A percentile compares a stretch with the other conserved stretches of the same genome.
Conservation (phyloP, 2,329 filamentous ascomycete genomes). For the Paracamarosporium sp. region DNA sequence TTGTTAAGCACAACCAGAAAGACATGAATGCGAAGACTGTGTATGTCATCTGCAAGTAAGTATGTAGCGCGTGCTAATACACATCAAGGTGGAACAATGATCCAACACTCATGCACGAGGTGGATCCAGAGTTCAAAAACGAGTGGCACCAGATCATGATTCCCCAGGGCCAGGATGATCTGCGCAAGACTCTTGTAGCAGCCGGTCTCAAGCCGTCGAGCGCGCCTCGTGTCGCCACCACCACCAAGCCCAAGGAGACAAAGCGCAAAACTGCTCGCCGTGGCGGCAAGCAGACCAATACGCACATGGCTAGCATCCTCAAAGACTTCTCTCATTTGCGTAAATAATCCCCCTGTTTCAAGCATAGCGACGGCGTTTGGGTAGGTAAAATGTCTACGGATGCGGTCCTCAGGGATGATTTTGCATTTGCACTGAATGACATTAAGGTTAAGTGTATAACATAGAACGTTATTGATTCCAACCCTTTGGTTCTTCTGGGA, state of each 20-base stretch:
- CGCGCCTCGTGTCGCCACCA: constrained; percentile 71
- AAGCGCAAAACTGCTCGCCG: constrained; percentile 77
- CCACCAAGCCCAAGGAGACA: constrained; percentile 67
- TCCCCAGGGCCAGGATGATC: constrained; percentile 73
- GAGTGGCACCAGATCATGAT: constrained; percentile 85
- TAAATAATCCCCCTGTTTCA: constrained; percentile 32
- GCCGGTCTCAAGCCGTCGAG: constrained; percentile 85
- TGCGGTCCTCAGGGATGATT: not conserved
- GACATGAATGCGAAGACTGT: constrained; percentile 85
- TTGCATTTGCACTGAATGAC: constrained; percentile 11
- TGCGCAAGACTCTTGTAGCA: constrained; percentile 76
- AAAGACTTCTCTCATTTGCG: constrained; percentile 70
- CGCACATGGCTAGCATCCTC: constrained; percentile 82
- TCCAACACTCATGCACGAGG: constrained; percentile 72
- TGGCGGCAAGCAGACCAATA: constrained; percentile 83
- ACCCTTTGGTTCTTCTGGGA: not conserved
- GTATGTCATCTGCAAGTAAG: constrained; percentile 13
- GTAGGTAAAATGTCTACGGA: not conserved
- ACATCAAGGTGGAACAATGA: constrained; percentile 76
- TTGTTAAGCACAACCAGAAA: constrained; percentile 91
- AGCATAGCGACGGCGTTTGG: constrained; percentile 44
- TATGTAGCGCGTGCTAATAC: constrained; percentile 8
- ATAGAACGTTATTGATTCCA: not conserved
- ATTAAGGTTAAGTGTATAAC: constrained; percentile 21
- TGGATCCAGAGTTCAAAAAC: constrained; percentile 82